Base-by-base conservation (phyloP, 306 rosid species). In the Vigna mungo region DNA sequence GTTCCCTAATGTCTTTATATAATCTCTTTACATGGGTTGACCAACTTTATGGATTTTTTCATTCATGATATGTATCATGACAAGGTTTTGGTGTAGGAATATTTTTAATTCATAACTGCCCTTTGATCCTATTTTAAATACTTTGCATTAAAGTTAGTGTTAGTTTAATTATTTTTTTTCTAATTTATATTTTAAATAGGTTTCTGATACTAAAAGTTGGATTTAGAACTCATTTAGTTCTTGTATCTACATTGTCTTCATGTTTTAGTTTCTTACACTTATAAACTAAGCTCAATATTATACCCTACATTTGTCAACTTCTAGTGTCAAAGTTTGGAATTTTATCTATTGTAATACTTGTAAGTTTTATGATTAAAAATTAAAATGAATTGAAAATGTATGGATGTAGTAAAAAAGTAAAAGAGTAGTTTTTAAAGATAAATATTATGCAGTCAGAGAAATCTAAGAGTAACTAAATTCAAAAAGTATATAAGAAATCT, bases 11-110 rank as follows among this genome's bases (percentile, higher is more conserved):
- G 37, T 20, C 39, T 55, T 11, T 41, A 10, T 16, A 10, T 4
- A 51, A 17, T 66, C 52, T 14, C n/a, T 27, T 39, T 66, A 11
- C 36, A 18, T 66, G 11, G 6, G 71, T 65, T 65, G 71, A 37
- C 52, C 21, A 18, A 65, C 30, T 36, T 36, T 61, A 30, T 32
- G 10, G 13, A 61, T 0, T 61, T 9, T 41, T 61, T 34, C 23
- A 62, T 62, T 34, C 47, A 62, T 34, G 34, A 30, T 30, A 30
- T 3, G 34, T 30, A 30, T 14, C 15, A 61, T 61, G 44, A 61
- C 67, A 14, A 15, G 23, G 46, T 47, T 36, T 64, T 64, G 27
- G 5, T 63, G 37, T 63, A 9, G 34, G 6, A 32, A 1, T 0
- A 7, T 7, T 62, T 62, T 63, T n/a, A 7, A 37, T 63, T 63